Evolutionary conservation across 495 filamentous ascomycete species (phyloP).

Genomic region (Penicillium cataractarum): DNA sequence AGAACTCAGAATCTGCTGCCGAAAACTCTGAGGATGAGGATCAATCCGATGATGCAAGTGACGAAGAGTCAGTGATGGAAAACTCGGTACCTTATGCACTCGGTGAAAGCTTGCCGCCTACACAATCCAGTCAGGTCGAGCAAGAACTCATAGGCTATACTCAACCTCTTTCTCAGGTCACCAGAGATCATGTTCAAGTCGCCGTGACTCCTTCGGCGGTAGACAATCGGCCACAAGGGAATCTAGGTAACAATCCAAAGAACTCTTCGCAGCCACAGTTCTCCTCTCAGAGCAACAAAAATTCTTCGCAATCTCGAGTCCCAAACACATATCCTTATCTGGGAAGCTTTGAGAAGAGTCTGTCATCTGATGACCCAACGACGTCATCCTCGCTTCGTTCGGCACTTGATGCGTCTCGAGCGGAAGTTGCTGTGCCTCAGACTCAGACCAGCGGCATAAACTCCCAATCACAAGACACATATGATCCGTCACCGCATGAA

Average conservation of each 20-base stretch:
- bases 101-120: slow-evolving; percentile 30
- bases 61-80: slow-evolving; percentile 60
- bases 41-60: slow-evolving; percentile 36
- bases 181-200: slow-evolving; percentile 39
- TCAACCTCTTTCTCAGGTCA: slow-evolving; percentile 26
- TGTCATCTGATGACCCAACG: slow-evolving; percentile 23
- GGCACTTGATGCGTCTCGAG: slow-evolving; percentile 7
- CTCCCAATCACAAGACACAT: slow-evolving; percentile 19
- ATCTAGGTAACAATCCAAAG: slow-evolving; percentile 1
- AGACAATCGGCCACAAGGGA: slow-evolving; percentile 13
- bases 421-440: slow-evolving; percentile 33
- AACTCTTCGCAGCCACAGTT: slow-evolving; percentile 10
- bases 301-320: slow-evolving; percentile 44
- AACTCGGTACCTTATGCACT: slow-evolving; percentile 55
- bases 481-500: slow-evolving; percentile 20
- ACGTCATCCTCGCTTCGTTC: slow-evolving; percentile 13
- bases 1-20: neutral
- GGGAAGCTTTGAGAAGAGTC: slow-evolving; percentile 27
- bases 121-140: slow-evolving; percentile 34
- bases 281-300: slow-evolving; percentile 37
- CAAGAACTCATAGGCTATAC: slow-evolving; percentile 30
- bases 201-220: slow-evolving; percentile 36
- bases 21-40: slow-evolving; percentile 27
- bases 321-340: slow-evolving; percentile 35
- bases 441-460: slow-evolving; percentile 24